Evolutionary conservation across 1,284 basidiomycete genomes (phyloP).

Genomic region (Puccinia sorghi): DNA sequence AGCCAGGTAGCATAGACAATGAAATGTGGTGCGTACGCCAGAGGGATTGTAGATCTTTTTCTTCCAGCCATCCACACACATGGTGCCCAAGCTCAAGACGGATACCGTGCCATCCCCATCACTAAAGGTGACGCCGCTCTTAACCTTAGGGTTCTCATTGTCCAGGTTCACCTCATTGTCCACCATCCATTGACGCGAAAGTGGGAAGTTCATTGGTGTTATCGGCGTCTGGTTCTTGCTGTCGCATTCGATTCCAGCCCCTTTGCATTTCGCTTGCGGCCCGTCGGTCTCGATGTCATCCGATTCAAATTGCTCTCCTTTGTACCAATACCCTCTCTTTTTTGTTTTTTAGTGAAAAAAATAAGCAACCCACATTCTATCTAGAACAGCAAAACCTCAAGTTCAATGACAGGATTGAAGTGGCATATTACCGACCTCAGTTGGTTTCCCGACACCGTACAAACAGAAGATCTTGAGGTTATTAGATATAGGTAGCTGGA

Average conservation of each 20-base stretch:
- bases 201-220: constrained; percentile 65
- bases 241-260: constrained; percentile 52
- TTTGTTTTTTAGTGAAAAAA: background rate
- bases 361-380: background rate
- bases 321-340: constrained; percentile 51
- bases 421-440: constrained; percentile 67
- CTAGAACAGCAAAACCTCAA: no score
- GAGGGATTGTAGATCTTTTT: constrained; percentile 87
- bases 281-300: constrained; percentile 57
- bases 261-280: constrained; percentile 43
- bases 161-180: constrained; percentile 77
- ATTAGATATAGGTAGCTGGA: constrained; percentile 82
- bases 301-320: constrained; percentile 51
- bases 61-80: constrained; percentile 97
- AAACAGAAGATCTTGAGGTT: constrained; percentile 91
- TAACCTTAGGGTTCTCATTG: constrained; percentile 61
- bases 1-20: background rate
- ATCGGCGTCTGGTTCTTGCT: constrained; percentile 59
- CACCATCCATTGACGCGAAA: constrained; percentile 72
- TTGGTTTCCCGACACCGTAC: constrained; percentile 95
- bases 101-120: constrained; percentile 97
- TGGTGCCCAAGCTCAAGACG: constrained; percentile 81
- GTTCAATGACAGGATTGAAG: constrained; percentile 52
- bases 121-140: constrained; percentile 81
- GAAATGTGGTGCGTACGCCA: constrained; percentile 63